Percentiles rank a stretch among this genome's conserved stretches.
Evolutionary conservation across 1,284 basidiomycete species (phyloP).

Genomic region (Hemileia vastatrix): DNA sequence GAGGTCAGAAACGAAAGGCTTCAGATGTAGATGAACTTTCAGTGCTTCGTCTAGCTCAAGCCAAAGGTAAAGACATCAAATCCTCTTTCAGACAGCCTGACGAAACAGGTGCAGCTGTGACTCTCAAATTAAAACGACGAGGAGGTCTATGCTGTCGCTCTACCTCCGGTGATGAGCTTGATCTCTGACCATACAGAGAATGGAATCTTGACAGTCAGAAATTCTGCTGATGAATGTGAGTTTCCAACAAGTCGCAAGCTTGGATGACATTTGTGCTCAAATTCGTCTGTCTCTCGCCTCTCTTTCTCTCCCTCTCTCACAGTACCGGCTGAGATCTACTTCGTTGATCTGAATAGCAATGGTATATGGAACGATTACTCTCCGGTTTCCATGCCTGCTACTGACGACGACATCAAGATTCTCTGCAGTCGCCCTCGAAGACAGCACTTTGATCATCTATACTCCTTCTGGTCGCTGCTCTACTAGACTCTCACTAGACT

Average conservation of each 20-base stretch:
- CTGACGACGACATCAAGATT: constrained; percentile 59
- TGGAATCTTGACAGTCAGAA: too few species aligned
- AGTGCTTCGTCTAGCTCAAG: background rate
- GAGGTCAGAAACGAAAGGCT: background rate
- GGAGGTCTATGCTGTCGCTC: too few species aligned
- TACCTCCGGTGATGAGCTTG: too few species aligned
- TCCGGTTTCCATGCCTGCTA: constrained; percentile 48
- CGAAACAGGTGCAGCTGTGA: background rate
- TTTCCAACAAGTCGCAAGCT: too few species aligned
- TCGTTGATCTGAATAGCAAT: constrained; percentile 55
- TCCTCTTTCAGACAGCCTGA: background rate
- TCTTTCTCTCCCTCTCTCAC: constrained; percentile 14
- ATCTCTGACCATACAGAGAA: too few species aligned
- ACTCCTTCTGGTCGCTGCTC: constrained; percentile 67
- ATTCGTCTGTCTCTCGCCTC: background rate
- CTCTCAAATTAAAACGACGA: background rate
- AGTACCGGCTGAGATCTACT: constrained; percentile 60
- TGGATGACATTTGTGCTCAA: background rate
- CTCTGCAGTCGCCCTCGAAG: constrained; percentile 64
- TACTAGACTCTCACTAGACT: constrained; percentile 31
- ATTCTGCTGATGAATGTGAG: too few species aligned
- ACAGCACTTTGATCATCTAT: constrained; percentile 67
- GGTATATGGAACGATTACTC: constrained; percentile 42
- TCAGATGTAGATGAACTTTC: background rate
- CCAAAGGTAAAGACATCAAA: background rate